These are phyloP conservation scores for Piromyces sp. DNA, from an alignment of 192 early-diverging fungal genomes.

Conservation along the genomic window DNA sequence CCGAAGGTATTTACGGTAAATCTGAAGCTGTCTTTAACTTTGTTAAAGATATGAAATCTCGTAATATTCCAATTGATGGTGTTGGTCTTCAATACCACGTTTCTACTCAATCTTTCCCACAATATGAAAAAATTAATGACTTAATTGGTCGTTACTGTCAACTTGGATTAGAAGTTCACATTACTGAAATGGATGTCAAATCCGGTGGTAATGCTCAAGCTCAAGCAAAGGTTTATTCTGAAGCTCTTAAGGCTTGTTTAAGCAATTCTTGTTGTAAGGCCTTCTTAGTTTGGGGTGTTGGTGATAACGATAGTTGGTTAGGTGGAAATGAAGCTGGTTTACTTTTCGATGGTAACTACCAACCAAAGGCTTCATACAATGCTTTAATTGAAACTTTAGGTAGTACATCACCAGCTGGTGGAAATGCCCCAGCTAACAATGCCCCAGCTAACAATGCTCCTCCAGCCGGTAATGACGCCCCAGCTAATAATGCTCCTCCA, in stretches of 20 bases:
- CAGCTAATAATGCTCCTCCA: neutral
- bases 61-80: slow-evolving; percentile 12
- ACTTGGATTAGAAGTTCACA: neutral
- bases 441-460: neutral
- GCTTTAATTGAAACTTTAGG: neutral
- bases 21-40: slow-evolving; percentile 5
- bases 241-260: neutral
- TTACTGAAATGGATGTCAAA: neutral
- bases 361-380: neutral
- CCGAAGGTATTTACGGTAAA: slow-evolving; percentile 3
- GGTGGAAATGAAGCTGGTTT: neutral
- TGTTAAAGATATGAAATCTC: slow-evolving; percentile 3
- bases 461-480: neutral
- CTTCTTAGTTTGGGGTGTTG: neutral
- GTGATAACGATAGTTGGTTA: neutral
- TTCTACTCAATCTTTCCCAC: slow-evolving; percentile 1
- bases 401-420: neutral
- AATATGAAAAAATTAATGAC: neutral
- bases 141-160: neutral
- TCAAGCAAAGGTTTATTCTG: neutral
- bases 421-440: neutral
- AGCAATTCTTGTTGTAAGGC: neutral
- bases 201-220: neutral
- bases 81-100: slow-evolving; percentile 12
- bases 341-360: neutral